Conservation (phyloP, 1,284 basidiomycete genomes). For the Ustilago loliicola region DNA sequence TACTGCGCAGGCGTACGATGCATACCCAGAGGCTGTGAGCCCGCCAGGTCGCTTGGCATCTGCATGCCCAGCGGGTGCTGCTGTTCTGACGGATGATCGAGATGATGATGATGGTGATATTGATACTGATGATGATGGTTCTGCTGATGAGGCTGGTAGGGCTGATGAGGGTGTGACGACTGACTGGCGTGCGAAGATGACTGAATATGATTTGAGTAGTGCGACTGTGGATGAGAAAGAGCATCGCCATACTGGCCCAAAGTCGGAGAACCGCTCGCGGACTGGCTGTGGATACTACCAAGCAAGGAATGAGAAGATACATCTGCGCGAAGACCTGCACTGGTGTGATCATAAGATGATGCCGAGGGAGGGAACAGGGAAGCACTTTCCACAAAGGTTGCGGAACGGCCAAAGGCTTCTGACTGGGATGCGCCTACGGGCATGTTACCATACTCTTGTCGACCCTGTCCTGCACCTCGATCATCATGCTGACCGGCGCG, state of each 20-base stretch:
- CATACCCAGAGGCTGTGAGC: slow-evolving; percentile 9
- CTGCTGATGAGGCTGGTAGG: neutral
- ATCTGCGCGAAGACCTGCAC: slow-evolving; percentile 10
- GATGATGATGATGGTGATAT: slow-evolving; percentile 12
- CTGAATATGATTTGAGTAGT: slow-evolving; percentile 14
- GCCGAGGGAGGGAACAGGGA: slow-evolving; percentile 18
- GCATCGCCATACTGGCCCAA: slow-evolving; percentile 2
- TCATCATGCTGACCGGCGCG: slow-evolving; percentile 29
- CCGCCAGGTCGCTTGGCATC: slow-evolving; percentile 18
- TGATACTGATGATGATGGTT: slow-evolving; percentile 1
- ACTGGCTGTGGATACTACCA: slow-evolving; percentile 11
- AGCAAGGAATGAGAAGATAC: slow-evolving; percentile 16
- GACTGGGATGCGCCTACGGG: slow-evolving; percentile 3
- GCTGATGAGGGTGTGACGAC: slow-evolving; percentile 14
- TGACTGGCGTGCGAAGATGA: slow-evolving; percentile 16
- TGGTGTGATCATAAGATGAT: slow-evolving; percentile 25
- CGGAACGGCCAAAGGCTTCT: slow-evolving; percentile 13
- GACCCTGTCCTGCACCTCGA: slow-evolving; percentile 10
- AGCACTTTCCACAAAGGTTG: slow-evolving; percentile 21
- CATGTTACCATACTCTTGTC: slow-evolving; percentile 16
- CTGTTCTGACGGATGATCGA: slow-evolving; percentile 11
- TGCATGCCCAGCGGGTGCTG: slow-evolving; percentile 20
- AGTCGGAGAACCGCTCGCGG: neutral
- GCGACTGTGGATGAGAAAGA: slow-evolving; percentile 14
- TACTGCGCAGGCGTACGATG: slow-evolving; percentile 10